Conservation (phyloP, 352 stramenopile genomes). For the Phytophthora palmivora region DNA sequence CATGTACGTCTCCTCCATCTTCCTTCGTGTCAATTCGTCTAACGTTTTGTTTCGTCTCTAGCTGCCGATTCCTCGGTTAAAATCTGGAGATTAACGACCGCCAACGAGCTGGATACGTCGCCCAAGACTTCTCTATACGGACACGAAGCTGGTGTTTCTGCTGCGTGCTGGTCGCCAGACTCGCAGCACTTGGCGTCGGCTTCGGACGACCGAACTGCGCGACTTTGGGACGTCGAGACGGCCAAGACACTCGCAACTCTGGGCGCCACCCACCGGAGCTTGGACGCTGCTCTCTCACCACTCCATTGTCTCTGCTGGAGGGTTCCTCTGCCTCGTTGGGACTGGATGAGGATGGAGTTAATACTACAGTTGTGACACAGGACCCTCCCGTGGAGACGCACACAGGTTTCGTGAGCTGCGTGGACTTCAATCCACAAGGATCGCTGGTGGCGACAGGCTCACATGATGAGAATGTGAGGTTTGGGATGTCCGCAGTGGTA, state of each 20-base stretch:
- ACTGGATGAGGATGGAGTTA: slow-evolving; percentile 26
- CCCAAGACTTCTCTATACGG: slow-evolving; percentile 67
- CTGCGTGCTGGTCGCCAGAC: slow-evolving; percentile 92
- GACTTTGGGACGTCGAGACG: slow-evolving; percentile 95
- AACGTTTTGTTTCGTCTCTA: slow-evolving; percentile 21
- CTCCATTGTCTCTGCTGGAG: slow-evolving; percentile 38
- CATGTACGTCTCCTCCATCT: slow-evolving; percentile 46
- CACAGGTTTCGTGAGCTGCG: slow-evolving; percentile 95
- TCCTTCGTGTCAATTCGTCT: background rate
- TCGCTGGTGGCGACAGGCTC: slow-evolving; percentile 92
- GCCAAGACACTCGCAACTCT: slow-evolving; percentile 77
- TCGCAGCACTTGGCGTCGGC: slow-evolving; percentile 91
- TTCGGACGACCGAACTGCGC: slow-evolving; percentile 95
- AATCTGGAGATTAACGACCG: slow-evolving; percentile 59
- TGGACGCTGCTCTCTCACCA: slow-evolving; percentile 42
- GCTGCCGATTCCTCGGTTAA: slow-evolving; percentile 81
- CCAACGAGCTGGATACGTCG: slow-evolving; percentile 26
- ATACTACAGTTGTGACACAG: slow-evolving; percentile 37
- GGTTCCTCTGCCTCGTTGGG: slow-evolving; percentile 26
- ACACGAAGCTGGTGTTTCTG: slow-evolving; percentile 95
- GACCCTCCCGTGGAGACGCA: slow-evolving; percentile 88
- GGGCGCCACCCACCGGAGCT: slow-evolving; percentile 48
- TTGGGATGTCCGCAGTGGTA: slow-evolving; percentile 96
- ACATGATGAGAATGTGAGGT: slow-evolving; percentile 95
- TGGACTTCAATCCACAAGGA: slow-evolving; percentile 93